Percentiles rank a stretch among this genome's conserved stretches.
Conservation (phyloP, 2,329 filamentous ascomycete species). For the Trichoderma lentiforme region DNA sequence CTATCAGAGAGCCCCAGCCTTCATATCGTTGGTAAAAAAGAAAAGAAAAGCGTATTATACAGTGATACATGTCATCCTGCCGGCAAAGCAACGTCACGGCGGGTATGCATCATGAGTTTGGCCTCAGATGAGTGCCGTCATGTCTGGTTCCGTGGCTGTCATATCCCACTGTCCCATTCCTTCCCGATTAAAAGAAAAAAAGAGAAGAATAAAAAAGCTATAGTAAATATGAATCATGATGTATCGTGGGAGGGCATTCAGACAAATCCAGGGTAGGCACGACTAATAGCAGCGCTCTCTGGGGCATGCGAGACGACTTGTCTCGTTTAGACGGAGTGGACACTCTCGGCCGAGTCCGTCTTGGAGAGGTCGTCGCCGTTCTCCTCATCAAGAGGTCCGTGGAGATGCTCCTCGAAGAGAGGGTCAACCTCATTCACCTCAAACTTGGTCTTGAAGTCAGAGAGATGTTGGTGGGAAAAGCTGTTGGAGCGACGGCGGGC, state of each 20-base stretch:
- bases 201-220: background rate
- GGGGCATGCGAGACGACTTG: constrained; percentile 1
- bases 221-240: constrained; percentile 22
- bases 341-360: constrained; percentile 58
- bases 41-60: constrained; percentile 27
- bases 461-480: constrained; percentile 63
- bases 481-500: constrained; percentile 90
- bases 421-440: constrained; percentile 86
- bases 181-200: background rate
- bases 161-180: constrained; percentile 3
- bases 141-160: constrained; percentile 1
- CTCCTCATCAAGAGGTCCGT: constrained; percentile 61
- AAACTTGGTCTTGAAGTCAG: constrained; percentile 94
- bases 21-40: constrained; percentile 14
- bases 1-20: constrained; percentile 18
- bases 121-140: constrained; percentile 9
- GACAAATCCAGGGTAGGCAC: constrained; percentile 17
- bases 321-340: constrained; percentile 47
- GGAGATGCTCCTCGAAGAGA: constrained; percentile 83
- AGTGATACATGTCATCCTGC: constrained; percentile 30
- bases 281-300: constrained; percentile 23
- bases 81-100: constrained; percentile 19
- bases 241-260: background rate
- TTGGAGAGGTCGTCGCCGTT: constrained; percentile 54
- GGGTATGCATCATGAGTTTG: constrained; percentile 15